Evolutionary conservation across 2,329 filamentous ascomycete species (phyloP), one percentile per base, ranked within the genome.

Genomic region (Metarhizium rileyi): DNA sequence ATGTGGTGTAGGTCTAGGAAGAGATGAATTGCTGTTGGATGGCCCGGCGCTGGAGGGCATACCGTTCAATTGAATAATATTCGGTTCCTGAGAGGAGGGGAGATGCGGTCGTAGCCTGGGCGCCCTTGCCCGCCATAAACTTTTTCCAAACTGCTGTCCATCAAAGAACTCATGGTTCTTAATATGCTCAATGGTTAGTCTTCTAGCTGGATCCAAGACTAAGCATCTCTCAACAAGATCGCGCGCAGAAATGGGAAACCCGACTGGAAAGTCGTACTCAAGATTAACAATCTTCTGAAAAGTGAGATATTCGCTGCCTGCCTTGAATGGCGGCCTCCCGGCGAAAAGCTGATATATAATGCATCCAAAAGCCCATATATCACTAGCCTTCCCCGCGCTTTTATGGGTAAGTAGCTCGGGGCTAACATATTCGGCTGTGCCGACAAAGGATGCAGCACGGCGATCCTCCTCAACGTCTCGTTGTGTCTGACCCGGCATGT

Each of bases 251-350:
- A 83, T 73, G 2, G 93, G 93, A 59, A 98, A 98, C 1, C 89
- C 90, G 26, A 80, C 70, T 0, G 93, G 93, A 56, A 97, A 98
- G 43, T 91, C 86, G 63, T 97, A 98, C 49, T 98, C 91, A 41
- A 98, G 75, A 28, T 80, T 85, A 48, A 98, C 88, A 62, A 98
- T 98, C 69, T 97, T 98, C 66, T 98, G 93, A 63, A 98, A 98
- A 0, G 93, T 98, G 63, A 93, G 77, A 61, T 97, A 98, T 64
- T 98, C 93, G 57, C 95, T 96, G 14, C 78, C 86, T 38, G 87
- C 93, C 66, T 98, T 98, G 74, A 98, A 98, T 0, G 93, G 93
- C 5, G 93, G 93, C 52, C 93, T 77, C n/a, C 93, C 93, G n/a
- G 87, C 87, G 30, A 98, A 74, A 25, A 98, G 78, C 66, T 98